Percentiles rank a stretch among this genome's conserved stretches.
Evolutionary conservation across 768 basidiomycete genomes (phyloP).

Genomic region (Russula vinacea): DNA sequence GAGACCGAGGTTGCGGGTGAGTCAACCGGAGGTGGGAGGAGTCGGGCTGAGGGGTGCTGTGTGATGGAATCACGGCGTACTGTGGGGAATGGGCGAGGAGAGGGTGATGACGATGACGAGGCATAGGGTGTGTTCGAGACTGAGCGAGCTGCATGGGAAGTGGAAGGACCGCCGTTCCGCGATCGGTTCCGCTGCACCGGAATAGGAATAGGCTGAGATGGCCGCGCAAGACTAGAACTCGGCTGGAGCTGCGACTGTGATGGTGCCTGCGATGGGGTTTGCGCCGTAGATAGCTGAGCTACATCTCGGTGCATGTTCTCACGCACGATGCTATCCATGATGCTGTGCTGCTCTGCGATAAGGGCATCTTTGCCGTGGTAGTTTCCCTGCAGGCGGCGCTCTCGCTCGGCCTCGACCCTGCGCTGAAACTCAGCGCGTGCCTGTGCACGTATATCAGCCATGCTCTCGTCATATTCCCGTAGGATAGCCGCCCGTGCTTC

Average conservation of each 20-base stretch:
- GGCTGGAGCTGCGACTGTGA: not conserved
- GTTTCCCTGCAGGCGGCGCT: constrained; percentile 20
- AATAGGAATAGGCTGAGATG: constrained; percentile 24
- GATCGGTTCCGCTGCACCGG: constrained; percentile 19
- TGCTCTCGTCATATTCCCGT: constrained; percentile 21
- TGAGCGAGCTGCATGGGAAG: constrained; percentile 5
- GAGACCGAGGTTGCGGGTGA: constrained; percentile 18
- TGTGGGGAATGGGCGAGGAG: constrained; percentile 13
- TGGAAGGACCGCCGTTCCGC: constrained; percentile 11
- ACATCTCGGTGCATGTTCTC: constrained; percentile 15
- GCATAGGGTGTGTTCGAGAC: constrained; percentile 3
- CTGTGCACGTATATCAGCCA: constrained; percentile 24
- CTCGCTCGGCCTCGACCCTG: constrained; percentile 25
- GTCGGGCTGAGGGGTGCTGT: constrained; percentile 10
- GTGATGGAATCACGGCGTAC: constrained; percentile 17
- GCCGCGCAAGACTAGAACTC: not conserved
- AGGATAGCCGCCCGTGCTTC: constrained; percentile 17
- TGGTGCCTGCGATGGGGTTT: not conserved
- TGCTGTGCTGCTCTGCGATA: constrained; percentile 22
- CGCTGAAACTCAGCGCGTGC: constrained; percentile 26
- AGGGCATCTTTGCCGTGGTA: constrained; percentile 26
- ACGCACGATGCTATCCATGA: constrained; percentile 20
- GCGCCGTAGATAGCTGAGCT: not conserved
- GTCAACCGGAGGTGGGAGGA: not conserved
- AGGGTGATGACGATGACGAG: constrained; percentile 7